A percentile compares a stretch with the other conserved stretches of the same genome.
Conservation (phyloP, 2,329 filamentous ascomycete species). For the Aschersonia sp. region DNA sequence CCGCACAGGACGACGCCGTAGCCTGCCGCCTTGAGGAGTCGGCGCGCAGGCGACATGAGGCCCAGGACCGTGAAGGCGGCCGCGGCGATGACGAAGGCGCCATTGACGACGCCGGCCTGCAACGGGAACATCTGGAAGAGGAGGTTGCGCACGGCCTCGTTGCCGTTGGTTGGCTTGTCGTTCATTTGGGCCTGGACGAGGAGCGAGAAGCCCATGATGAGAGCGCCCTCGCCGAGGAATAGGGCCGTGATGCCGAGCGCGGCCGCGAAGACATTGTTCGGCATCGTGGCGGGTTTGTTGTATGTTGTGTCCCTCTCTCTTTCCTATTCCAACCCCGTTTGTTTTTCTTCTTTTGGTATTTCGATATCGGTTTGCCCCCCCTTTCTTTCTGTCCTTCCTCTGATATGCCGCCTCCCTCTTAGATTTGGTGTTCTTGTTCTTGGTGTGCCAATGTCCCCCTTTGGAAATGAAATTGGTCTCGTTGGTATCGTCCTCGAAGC, state of each 20-base stretch:
- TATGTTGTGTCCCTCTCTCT: background rate
- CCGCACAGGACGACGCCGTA: constrained; percentile 48
- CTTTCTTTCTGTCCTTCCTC: too few relatives aligned
- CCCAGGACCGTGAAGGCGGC: constrained; percentile 58
- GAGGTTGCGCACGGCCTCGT: constrained; percentile 33
- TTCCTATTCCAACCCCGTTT: background rate
- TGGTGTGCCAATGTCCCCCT: too few relatives aligned
- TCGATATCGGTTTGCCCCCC: background rate
- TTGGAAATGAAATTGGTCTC: too few relatives aligned
- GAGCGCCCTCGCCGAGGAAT: constrained; percentile 37
- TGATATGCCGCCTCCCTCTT: too few relatives aligned
- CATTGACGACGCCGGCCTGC: constrained; percentile 57
- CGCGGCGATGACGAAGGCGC: constrained; percentile 54
- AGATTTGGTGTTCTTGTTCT: too few relatives aligned
- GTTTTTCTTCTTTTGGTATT: background rate
- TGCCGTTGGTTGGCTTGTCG: constrained; percentile 27
- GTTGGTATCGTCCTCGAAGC: too few relatives aligned
- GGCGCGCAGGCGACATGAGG: constrained; percentile 51
- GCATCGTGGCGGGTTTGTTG: constrained; percentile 22
- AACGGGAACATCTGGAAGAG: constrained; percentile 40
- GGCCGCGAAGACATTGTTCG: constrained; percentile 37
- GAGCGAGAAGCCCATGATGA: constrained; percentile 41
- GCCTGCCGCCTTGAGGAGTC: constrained; percentile 56
- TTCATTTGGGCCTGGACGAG: constrained; percentile 32
- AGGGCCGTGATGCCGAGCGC: constrained; percentile 33